Evolutionary conservation across 2,329 filamentous ascomycete species (phyloP).

Genomic region (Dendrostoma leiphaemia): DNA sequence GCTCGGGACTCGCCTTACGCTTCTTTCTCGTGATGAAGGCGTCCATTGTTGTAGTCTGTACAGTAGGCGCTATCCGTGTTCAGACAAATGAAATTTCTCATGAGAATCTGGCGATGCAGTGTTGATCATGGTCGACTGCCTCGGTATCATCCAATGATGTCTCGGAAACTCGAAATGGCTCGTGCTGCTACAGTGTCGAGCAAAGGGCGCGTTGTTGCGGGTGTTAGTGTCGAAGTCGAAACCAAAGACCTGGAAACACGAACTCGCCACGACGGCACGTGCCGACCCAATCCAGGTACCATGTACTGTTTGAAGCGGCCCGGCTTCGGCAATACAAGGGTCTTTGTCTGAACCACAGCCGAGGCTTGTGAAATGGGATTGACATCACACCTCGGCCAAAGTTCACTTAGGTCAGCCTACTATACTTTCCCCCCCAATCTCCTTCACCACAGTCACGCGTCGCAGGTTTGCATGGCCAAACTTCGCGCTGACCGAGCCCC

Average conservation of each 20-base stretch:
- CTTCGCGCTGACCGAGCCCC: not conserved
- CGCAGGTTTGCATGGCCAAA: not conserved
- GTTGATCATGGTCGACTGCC: not conserved
- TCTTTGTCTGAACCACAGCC: no score
- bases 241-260: not conserved
- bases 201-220: conserved; percentile 4
- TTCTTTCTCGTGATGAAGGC: conserved; percentile 55
- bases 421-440: no score
- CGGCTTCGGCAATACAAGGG: conserved; percentile 16
- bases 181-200: not conserved
- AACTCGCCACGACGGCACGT: conserved; percentile 18
- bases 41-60: conserved; percentile 46
- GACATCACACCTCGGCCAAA: conserved; percentile 6
- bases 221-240: no score
- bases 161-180: not conserved
- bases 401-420: no score
- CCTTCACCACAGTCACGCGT: not conserved
- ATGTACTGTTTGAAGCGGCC: not conserved
- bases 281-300: not conserved
- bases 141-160: not conserved
- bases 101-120: no score
- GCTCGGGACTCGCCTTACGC: conserved; percentile 39
- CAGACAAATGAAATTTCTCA: not conserved
- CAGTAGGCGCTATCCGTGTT: not conserved
- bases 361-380: conserved; percentile 14